These are phyloP conservation scores for Termitomyces sp. DNA, from an alignment of 768 basidiomycete genomes.

Conservation along the genomic window DNA sequence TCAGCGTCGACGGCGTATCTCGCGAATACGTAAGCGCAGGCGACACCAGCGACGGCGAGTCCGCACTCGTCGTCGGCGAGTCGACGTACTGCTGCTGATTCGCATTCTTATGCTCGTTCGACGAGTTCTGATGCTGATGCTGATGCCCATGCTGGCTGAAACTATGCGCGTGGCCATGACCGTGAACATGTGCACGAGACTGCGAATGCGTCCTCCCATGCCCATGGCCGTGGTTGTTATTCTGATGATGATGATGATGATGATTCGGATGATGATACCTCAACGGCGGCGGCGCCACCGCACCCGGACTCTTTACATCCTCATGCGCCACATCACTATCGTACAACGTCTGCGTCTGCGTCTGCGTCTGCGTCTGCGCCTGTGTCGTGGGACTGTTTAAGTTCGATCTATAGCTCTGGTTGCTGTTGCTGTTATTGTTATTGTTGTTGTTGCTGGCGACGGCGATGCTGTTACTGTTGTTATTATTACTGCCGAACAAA, in stretches of 20 bases:
- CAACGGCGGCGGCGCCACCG: neutral
- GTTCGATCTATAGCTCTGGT: slow-evolving; percentile 1
- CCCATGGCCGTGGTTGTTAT: neutral
- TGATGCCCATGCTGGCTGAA: neutral
- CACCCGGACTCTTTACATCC: neutral
- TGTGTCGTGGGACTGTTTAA: slow-evolving; percentile 5
- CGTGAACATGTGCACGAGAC: neutral
- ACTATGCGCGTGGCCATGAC: neutral
- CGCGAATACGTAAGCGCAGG: slow-evolving; percentile 65
- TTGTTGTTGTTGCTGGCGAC: slow-evolving; percentile 19
- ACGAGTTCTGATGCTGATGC: neutral
- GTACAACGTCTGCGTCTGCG: slow-evolving; percentile 4
- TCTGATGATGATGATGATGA: slow-evolving; percentile 11
- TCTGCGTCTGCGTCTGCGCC: neutral
- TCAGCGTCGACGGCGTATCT: slow-evolving; percentile 59
- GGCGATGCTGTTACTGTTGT: slow-evolving; percentile 7
- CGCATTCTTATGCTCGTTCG: too few species aligned
- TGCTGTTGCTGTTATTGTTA: slow-evolving; percentile 22
- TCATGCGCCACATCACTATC: slow-evolving; percentile 3
- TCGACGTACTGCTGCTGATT: neutral
- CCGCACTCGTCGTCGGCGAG: neutral
- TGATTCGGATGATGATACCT: slow-evolving; percentile 14
- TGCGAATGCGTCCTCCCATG: slow-evolving; percentile 3
- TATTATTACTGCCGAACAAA: slow-evolving; percentile 9
- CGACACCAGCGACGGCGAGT: slow-evolving; percentile 54